Conservation (phyloP, 768 basidiomycete genomes). For the Mycena filopes region DNA sequence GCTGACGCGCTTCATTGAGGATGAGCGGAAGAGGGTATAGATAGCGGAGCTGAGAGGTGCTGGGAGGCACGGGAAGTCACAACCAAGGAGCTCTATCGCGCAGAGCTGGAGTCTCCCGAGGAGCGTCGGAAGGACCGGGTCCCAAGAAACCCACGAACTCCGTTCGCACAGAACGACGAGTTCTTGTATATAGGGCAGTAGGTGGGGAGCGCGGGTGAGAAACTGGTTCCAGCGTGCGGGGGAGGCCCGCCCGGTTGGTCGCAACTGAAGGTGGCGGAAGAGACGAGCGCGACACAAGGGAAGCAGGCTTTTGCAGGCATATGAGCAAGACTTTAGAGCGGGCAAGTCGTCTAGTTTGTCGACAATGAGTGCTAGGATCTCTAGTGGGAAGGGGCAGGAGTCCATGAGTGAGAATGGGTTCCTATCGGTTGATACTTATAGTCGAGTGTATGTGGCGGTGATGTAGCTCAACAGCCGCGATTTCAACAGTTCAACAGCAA, state of each 20-base stretch:
- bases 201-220: slow-evolving; percentile 1
- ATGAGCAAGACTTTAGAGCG: slow-evolving; percentile 12
- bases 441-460: background rate
- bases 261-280: slow-evolving; percentile 20
- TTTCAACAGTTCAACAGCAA: slow-evolving; percentile 20
- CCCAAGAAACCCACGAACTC: slow-evolving; percentile 30
- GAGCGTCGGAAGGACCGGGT: slow-evolving; percentile 18
- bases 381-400: slow-evolving; percentile 19
- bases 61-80: slow-evolving; percentile 25
- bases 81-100: slow-evolving; percentile 21
- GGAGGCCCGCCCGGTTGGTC: slow-evolving; percentile 14
- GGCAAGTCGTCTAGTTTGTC: background rate
- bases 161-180: slow-evolving; percentile 23
- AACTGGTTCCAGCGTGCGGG: slow-evolving; percentile 15
- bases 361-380: slow-evolving; percentile 23
- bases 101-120: slow-evolving; percentile 15
- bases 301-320: slow-evolving; percentile 18
- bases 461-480: background rate
- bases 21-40: slow-evolving; percentile 19
- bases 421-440: background rate
- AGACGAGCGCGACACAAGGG: slow-evolving; percentile 21
- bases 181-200: slow-evolving; percentile 12
- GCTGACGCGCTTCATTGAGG: slow-evolving; percentile 21
- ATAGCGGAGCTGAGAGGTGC: slow-evolving; percentile 19
- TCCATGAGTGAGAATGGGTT: slow-evolving; percentile 18